Percentiles rank a stretch among this genome's conserved stretches.
phyloP scores from a whole-genome alignment of 2,329 filamentous ascomycete genomes.

The Clarireedia hainanense region DNA sequence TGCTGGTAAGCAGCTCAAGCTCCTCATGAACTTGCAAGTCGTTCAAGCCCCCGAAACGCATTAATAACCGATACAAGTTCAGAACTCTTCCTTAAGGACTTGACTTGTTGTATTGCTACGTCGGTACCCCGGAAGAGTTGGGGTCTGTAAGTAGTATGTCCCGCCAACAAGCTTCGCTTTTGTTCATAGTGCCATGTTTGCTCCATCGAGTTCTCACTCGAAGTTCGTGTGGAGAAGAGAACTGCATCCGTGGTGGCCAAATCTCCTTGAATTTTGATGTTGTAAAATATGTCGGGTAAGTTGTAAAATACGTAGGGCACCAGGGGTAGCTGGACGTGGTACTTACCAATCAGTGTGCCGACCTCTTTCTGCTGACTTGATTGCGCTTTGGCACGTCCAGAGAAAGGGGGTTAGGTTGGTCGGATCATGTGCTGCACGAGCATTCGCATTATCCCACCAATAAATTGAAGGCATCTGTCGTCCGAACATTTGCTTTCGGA shows the following conservation, averaged over 20 bases:
- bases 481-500: neutral
- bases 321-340: too few relatives aligned
- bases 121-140: neutral
- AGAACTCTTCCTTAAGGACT: too few relatives aligned
- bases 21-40: too few relatives aligned
- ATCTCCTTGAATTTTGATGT: too few relatives aligned
- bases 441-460: neutral
- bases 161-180: neutral
- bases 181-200: too few relatives aligned
- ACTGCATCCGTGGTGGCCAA: neutral
- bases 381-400: neutral
- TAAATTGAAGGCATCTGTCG: neutral
- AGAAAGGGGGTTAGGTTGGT: neutral
- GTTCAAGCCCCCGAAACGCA: too few relatives aligned
- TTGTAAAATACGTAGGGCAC: too few relatives aligned
- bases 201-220: neutral
- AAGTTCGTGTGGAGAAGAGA: neutral
- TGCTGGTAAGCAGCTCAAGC: neutral
- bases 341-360: too few relatives aligned
- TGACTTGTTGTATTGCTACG: neutral
- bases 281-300: too few relatives aligned
- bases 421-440: neutral
- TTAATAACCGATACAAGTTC: too few relatives aligned
- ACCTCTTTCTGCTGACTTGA: too few relatives aligned
- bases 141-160: neutral